Evolutionary conservation across 2,329 filamentous ascomycete species (phyloP).

Genomic region (Tolypocladium endophyticum): DNA sequence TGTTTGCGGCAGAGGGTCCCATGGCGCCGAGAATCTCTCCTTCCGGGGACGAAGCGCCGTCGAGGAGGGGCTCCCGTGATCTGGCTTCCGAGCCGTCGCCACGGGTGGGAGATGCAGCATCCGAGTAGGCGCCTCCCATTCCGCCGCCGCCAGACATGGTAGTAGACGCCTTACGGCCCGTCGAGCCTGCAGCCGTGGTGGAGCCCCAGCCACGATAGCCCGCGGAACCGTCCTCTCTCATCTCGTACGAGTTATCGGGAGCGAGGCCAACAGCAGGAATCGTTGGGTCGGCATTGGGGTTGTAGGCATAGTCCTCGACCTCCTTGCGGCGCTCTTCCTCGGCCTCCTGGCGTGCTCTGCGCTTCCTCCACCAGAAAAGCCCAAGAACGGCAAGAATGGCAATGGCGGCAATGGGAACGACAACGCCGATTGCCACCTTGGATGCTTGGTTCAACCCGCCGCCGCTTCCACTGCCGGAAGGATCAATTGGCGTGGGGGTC

Average conservation of each 20-base stretch:
- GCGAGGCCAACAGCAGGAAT: conserved; percentile 41
- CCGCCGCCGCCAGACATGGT: conserved; percentile 79
- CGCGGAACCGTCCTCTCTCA: conserved; percentile 63
- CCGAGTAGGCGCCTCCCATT: conserved; percentile 58
- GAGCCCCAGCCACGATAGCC: conserved; percentile 95
- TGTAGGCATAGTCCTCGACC: conserved; percentile 94
- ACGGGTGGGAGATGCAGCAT: conserved; percentile 59
- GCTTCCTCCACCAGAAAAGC: conserved; percentile 79
- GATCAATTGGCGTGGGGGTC: conserved; percentile 17
- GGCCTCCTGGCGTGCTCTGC: conserved; percentile 73
- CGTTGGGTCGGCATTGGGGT: conserved; percentile 90
- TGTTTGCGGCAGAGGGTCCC: conserved; percentile 58
- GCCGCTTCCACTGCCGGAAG: conserved; percentile 14
- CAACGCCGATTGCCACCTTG: conserved; percentile 84
- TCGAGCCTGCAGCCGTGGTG: conserved; percentile 56
- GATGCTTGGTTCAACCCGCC: conserved; percentile 48
- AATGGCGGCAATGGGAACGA: conserved; percentile 84
- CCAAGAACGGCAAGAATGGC: conserved; percentile 67
- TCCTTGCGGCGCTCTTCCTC: conserved; percentile 90
- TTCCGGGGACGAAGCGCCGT: conserved; percentile 47
- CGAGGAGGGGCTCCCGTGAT: conserved; percentile 54
- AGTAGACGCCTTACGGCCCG: conserved; percentile 76
- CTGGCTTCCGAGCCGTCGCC: conserved; percentile 56
- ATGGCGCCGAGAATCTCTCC: conserved; percentile 77
- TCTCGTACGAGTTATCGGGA: conserved; percentile 53